Percentiles rank a stretch among this genome's conserved stretches.
phyloP scores from a whole-genome alignment of 139 green algal species.

The Nannochloris sp. region DNA sequence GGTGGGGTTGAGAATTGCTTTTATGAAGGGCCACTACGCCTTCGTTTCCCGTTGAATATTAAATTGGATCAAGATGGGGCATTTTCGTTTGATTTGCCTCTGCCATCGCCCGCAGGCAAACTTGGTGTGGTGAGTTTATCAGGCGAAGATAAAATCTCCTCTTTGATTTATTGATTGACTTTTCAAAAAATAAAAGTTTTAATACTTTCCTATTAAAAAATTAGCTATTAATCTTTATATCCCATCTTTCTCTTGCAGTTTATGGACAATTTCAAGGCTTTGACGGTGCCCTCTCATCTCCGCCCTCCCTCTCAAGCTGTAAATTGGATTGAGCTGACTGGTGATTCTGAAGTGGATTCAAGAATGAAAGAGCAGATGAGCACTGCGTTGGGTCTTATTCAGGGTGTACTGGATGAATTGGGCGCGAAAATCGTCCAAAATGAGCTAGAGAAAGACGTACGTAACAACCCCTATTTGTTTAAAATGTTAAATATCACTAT shows the following conservation, averaged over 20 bases:
- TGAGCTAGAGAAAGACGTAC: not conserved
- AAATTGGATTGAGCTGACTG: constrained; percentile 31
- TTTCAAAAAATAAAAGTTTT: not conserved
- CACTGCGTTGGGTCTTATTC: constrained; percentile 13
- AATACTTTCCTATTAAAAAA: too few species aligned
- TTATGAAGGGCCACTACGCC: constrained; percentile 61
- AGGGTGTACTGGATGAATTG: constrained; percentile 18
- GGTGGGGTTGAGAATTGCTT: constrained; percentile 41
- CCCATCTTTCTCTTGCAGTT: constrained; percentile 24
- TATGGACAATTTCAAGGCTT: constrained; percentile 44
- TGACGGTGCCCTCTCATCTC: constrained; percentile 42
- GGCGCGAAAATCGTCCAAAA: constrained; percentile 10
- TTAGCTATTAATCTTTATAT: too few species aligned
- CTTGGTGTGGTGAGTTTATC: constrained; percentile 9
- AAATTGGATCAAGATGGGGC: constrained; percentile 41
- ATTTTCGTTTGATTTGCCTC: constrained; percentile 45
- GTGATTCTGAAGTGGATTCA: constrained; percentile 31
- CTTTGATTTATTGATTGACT: not conserved
- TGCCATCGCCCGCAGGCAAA: constrained; percentile 36
- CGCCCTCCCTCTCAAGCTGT: constrained; percentile 31
- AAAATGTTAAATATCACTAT: too few species aligned
- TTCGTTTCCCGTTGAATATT: constrained; percentile 38
- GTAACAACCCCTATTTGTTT: too few species aligned
- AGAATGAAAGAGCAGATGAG: constrained; percentile 16
- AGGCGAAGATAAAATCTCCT: not conserved